These are phyloP conservation scores for Cryphonectria carpinicola DNA, from an alignment of 2,329 filamentous ascomycete genomes.

Conservation along the genomic window DNA sequence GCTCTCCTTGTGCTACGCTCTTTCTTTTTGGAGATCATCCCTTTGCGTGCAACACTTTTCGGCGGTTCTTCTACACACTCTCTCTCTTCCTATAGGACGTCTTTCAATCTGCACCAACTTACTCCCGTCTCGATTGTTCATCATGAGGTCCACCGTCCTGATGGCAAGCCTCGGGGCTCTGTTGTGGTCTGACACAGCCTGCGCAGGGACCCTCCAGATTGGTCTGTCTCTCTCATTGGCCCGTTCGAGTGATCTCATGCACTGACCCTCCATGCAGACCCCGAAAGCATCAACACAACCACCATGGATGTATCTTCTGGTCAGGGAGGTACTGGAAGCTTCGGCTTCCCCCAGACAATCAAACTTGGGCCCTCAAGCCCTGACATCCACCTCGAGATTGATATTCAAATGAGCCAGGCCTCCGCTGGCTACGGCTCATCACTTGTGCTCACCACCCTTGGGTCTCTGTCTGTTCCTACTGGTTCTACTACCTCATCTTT, in stretches of 20 bases:
- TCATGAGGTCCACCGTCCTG: conserved; percentile 19
- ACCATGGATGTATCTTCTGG: conserved; percentile 3
- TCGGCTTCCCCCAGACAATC: conserved; percentile 19
- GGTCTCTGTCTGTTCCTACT: conserved; percentile 5
- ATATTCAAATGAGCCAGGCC: conserved; percentile 22
- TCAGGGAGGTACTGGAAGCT: conserved; percentile 10
- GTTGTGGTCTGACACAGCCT: neutral
- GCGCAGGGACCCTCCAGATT: conserved; percentile 4
- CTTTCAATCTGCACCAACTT: neutral
- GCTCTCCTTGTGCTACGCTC: conserved; percentile 20
- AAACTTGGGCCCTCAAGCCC: conserved; percentile 9
- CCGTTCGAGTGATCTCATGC: neutral
- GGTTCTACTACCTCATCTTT: conserved; percentile 1
- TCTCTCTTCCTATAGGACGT: conserved; percentile 18
- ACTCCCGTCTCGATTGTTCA: neutral
- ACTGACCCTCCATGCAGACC: conserved; percentile 3
- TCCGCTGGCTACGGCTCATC: neutral
- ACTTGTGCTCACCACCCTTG: conserved; percentile 10
- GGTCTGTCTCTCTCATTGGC: neutral
- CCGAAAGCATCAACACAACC: neutral
- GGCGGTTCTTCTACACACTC: conserved; percentile 24
- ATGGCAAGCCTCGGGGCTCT: conserved; percentile 15
- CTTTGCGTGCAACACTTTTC: conserved; percentile 31
- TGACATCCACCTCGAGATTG: conserved; percentile 25
- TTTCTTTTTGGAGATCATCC: conserved; percentile 30